Percentiles rank a stretch among this genome's conserved stretches.
These are phyloP conservation scores for Cladosporium sp. DNA, from an alignment of 2,329 filamentous ascomycete genomes.

Conservation along the genomic window DNA sequence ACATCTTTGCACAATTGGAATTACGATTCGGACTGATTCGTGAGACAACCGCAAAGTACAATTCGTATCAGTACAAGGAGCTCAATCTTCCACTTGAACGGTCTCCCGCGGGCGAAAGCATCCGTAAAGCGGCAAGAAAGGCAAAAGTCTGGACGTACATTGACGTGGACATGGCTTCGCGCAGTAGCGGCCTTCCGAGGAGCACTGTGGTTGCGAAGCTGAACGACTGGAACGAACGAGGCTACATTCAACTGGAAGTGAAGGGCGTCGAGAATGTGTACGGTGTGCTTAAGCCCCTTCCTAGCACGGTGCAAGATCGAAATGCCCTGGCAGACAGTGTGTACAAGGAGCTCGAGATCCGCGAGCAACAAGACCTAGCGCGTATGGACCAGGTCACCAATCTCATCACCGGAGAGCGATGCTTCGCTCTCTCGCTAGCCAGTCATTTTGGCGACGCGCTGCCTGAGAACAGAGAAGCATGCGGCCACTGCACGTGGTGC, in stretches of 20 bases:
- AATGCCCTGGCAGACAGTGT: slow-evolving; percentile 32
- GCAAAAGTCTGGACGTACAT: slow-evolving; percentile 43
- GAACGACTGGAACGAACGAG: slow-evolving; percentile 49
- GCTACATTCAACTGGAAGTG: slow-evolving; percentile 49
- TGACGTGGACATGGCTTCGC: slow-evolving; percentile 43
- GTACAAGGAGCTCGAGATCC: slow-evolving; percentile 47
- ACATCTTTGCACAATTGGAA: slow-evolving; percentile 59
- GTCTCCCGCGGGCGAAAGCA: slow-evolving; percentile 41
- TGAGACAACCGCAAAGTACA: slow-evolving; percentile 56
- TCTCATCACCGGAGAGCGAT: slow-evolving; percentile 51
- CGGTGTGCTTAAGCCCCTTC: slow-evolving; percentile 47
- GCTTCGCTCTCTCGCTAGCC: slow-evolving; percentile 52
- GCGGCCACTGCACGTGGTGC: slow-evolving; percentile 54
- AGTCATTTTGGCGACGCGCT: slow-evolving; percentile 56
- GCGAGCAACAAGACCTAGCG: slow-evolving; percentile 52
- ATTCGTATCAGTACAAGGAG: slow-evolving; percentile 49
- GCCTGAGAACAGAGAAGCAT: slow-evolving; percentile 41
- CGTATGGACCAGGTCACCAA: slow-evolving; percentile 49
- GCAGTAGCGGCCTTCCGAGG: slow-evolving; percentile 35
- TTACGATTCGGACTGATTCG: slow-evolving; percentile 55
- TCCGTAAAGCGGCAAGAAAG: slow-evolving; percentile 41
- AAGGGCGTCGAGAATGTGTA: slow-evolving; percentile 54
- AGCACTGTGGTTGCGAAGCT: slow-evolving; percentile 52
- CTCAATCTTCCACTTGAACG: slow-evolving; percentile 34
- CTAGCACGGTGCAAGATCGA: slow-evolving; percentile 41